These are phyloP conservation scores for Xylaria acuta DNA, from an alignment of 495 filamentous ascomycete genomes.

Conservation along the genomic window DNA sequence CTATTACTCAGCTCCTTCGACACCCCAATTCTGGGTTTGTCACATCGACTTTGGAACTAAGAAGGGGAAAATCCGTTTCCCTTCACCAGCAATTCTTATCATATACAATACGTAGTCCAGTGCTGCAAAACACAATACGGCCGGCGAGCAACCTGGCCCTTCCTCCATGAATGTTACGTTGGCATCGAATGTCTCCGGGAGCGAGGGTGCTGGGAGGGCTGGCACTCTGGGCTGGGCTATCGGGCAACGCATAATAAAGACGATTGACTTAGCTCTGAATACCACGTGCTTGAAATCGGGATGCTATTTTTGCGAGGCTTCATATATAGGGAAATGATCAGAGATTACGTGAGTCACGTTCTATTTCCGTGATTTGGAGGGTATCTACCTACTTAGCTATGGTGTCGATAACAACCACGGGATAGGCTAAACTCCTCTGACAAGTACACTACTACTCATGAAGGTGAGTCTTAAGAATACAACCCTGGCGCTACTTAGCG, in stretches of 20 bases:
- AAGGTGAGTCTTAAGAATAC: too few species aligned
- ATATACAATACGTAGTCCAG: background rate
- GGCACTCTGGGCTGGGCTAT: too few species aligned
- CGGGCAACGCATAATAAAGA: background rate
- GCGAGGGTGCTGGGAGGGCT: background rate
- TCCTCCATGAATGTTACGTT: background rate
- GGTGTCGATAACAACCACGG: too few species aligned
- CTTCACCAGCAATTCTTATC: background rate
- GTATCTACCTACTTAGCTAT: too few species aligned
- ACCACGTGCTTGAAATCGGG: background rate
- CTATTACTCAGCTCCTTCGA: background rate
- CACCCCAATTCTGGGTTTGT: background rate
- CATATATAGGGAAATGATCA: background rate
- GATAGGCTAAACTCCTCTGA: too few species aligned
- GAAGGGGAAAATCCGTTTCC: background rate
- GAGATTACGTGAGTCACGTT: background rate
- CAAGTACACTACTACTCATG: too few species aligned
- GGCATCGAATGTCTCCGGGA: background rate
- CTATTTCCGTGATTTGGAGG: background rate
- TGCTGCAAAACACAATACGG: too few species aligned
- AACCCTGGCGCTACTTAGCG: too few species aligned
- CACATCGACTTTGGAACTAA: background rate
- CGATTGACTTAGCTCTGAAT: background rate
- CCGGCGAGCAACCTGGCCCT: background rate
- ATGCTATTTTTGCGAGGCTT: background rate